Percentiles rank a stretch among this genome's conserved stretches.
phyloP scores from a whole-genome alignment of 768 basidiomycete genomes.

The Auricularia auricula-judae region DNA sequence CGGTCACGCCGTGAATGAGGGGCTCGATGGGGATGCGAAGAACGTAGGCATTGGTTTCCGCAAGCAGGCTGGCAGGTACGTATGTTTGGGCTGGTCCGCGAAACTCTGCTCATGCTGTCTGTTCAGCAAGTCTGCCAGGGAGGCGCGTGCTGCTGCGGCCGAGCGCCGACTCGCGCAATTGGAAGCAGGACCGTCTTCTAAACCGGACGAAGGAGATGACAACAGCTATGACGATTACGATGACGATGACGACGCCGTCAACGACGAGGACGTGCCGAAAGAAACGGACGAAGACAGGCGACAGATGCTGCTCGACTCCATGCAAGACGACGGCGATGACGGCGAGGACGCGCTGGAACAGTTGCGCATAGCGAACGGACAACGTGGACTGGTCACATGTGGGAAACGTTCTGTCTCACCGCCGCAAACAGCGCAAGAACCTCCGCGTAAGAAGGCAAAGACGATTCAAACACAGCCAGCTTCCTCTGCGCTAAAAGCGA shows the following conservation, averaged over 20 bases:
- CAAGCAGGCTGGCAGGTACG: constrained; percentile 38
- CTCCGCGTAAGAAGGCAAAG: background rate
- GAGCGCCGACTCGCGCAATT: constrained; percentile 39
- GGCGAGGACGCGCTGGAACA: constrained; percentile 6
- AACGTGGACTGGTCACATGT: background rate
- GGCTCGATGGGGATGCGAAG: constrained; percentile 25
- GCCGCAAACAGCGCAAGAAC: background rate
- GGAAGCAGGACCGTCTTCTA: constrained; percentile 1
- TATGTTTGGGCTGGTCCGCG: constrained; percentile 32
- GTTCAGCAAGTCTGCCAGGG: constrained; percentile 63
- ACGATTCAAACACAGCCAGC: background rate
- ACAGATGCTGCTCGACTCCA: constrained; percentile 36
- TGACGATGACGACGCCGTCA: constrained; percentile 12
- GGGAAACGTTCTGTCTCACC: background rate
- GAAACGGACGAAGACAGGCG: constrained; percentile 42
- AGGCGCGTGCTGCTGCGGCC: constrained; percentile 66
- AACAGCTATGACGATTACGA: constrained; percentile 10
- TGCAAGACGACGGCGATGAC: constrained; percentile 32
- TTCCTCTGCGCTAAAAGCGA: background rate
- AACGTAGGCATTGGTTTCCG: constrained; percentile 52
- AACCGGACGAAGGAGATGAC: constrained; percentile 10
- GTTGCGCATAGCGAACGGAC: background rate
- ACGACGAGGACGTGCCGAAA: constrained; percentile 16
- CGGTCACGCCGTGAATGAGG: constrained; percentile 42
- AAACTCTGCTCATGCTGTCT: background rate